Conservation (phyloP, 495 filamentous ascomycete species). For the Talaromyces nanjingensis region DNA sequence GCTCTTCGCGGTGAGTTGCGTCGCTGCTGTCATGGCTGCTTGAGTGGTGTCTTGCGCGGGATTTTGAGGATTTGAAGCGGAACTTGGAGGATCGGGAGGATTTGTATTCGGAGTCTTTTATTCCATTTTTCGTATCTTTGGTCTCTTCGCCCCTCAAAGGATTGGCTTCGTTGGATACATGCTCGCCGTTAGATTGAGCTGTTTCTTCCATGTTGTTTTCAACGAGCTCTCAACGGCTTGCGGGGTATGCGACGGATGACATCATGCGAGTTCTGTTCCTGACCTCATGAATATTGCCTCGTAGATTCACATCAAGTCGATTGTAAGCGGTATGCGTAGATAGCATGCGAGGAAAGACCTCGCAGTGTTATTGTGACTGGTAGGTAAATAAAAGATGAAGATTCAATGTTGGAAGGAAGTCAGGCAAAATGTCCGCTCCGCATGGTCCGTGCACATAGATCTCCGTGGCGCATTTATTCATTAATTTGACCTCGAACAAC, state of each 20-base stretch:
- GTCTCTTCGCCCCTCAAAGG: neutral
- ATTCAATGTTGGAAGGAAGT: neutral
- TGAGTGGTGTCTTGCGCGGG: constrained; percentile 5
- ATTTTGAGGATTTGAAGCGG: constrained; percentile 49
- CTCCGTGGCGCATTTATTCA: neutral
- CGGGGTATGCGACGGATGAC: neutral
- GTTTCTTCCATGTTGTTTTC: neutral
- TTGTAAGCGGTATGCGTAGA: neutral
- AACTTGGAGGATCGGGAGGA: constrained; percentile 38
- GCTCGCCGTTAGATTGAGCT: neutral
- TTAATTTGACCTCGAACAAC: neutral
- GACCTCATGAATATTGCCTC: neutral
- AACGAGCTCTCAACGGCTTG: neutral
- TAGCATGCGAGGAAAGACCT: neutral
- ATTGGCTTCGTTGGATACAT: neutral
- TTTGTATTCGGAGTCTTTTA: constrained; percentile 13
- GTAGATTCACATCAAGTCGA: neutral
- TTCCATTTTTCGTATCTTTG: neutral
- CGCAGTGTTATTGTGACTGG: neutral
- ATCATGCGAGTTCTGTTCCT: neutral
- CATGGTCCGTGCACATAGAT: constrained; percentile 6
- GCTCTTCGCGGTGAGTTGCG: constrained; percentile 7
- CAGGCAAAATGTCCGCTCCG: constrained; percentile 6
- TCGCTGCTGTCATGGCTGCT: constrained; percentile 10
- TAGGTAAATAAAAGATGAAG: neutral